Conservation (phyloP, 371 early-diverging fungal species). For the Paraphysoderma sedebokerense region DNA sequence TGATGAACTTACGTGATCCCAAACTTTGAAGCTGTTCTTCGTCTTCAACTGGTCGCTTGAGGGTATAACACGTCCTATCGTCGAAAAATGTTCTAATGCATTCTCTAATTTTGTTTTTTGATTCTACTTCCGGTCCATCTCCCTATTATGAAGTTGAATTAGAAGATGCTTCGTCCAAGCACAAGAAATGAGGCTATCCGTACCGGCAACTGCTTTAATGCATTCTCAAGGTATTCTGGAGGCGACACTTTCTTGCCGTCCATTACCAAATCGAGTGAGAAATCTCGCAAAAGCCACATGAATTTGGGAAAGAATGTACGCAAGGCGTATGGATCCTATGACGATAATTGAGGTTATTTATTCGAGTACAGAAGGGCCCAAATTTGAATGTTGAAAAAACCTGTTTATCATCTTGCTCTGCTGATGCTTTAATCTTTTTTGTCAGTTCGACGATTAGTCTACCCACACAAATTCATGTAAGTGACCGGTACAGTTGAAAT, state of each 20-base stretch:
- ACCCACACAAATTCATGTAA: no score
- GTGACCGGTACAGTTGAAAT: no score
- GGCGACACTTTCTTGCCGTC: neutral
- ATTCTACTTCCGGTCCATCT: neutral
- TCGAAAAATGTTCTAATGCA: neutral
- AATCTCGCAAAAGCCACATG: neutral
- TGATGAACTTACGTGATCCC: neutral
- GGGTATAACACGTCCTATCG: neutral
- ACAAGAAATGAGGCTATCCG: neutral
- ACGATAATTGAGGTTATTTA: no score
- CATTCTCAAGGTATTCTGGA: neutral
- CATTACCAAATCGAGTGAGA: neutral
- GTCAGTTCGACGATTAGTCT: neutral
- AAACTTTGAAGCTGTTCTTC: neutral
- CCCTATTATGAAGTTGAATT: neutral
- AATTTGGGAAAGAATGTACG: neutral
- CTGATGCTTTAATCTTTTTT: neutral
- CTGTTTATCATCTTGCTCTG: no score
- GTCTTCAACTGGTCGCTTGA: conserved; percentile 2
- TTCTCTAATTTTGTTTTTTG: conserved; percentile 1
- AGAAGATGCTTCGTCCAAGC: neutral
- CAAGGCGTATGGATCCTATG: neutral
- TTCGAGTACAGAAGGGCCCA: no score
- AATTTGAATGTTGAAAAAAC: no score
- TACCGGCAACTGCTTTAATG: neutral